phyloP scores from a whole-genome alignment of 2,329 filamentous ascomycete species.

The Mariannaea sp. region DNA sequence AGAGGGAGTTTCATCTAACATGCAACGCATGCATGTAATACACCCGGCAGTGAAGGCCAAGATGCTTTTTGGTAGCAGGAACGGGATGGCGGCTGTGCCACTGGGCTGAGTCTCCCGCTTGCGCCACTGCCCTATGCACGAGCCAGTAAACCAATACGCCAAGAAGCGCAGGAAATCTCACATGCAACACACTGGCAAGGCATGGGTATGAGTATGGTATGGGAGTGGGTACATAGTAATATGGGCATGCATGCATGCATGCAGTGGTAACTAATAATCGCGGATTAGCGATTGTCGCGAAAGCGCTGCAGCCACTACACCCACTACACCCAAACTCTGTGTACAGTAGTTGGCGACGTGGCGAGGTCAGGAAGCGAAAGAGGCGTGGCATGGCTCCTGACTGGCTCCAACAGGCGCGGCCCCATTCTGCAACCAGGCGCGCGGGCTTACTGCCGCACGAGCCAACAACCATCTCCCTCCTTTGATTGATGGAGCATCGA shows the following conservation, averaged over 20 bases:
- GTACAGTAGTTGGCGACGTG: background rate
- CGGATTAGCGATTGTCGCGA: no score
- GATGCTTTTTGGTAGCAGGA: background rate
- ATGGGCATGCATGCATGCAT: no score
- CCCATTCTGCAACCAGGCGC: constrained; percentile 11
- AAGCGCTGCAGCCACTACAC: no score
- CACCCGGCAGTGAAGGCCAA: background rate
- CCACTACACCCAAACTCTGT: no score
- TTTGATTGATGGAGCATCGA: background rate
- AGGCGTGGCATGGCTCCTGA: constrained; percentile 11
- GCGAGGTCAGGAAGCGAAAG: background rate
- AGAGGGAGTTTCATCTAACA: constrained; percentile 1
- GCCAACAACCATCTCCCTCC: constrained; percentile 12
- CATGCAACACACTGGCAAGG: no score
- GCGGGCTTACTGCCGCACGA: constrained; percentile 18
- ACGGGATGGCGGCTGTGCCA: constrained; percentile 29
- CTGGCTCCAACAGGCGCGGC: constrained; percentile 28
- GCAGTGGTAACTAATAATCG: no score
- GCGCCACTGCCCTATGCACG: constrained; percentile 28
- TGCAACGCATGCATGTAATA: background rate
- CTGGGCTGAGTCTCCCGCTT: constrained; percentile 26
- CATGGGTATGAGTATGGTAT: no score
- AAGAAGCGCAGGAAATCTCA: no score
- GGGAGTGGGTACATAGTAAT: no score
- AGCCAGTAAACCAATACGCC: constrained; percentile 6